phyloP scores from a whole-genome alignment of 352 stramenopile genomes.

The Phytophthora capsici region DNA sequence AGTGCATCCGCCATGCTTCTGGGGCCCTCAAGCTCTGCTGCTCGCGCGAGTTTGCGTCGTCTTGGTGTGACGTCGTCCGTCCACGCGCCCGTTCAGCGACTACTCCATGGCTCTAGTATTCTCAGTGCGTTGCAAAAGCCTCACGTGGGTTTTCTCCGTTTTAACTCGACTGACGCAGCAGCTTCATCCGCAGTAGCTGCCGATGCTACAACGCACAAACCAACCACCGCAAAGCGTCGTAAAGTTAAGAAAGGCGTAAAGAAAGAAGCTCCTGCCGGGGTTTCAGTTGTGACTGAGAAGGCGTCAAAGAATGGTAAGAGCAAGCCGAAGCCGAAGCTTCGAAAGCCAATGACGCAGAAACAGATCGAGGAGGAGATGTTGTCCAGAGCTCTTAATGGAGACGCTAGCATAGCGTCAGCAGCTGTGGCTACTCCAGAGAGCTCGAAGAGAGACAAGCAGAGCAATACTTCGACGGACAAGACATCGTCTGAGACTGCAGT shows the following conservation, averaged over 20 bases:
- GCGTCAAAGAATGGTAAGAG: constrained; percentile 10
- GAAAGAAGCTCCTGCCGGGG: constrained; percentile 15
- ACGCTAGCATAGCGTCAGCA: constrained; percentile 12
- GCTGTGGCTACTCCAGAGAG: background rate
- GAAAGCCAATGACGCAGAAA: constrained; percentile 36
- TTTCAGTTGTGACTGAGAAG: background rate
- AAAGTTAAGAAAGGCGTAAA: constrained; percentile 38
- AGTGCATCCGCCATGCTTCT: constrained; percentile 27
- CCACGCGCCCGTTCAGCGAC: background rate
- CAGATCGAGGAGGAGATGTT: constrained; percentile 49
- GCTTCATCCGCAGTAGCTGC: background rate
- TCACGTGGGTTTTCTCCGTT: constrained; percentile 4
- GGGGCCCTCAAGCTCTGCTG: constrained; percentile 13
- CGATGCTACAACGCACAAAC: constrained; percentile 17
- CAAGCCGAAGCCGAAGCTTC: constrained; percentile 19
- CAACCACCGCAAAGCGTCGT: constrained; percentile 38
- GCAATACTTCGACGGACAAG: background rate
- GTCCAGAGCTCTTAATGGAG: constrained; percentile 24
- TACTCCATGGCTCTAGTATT: background rate
- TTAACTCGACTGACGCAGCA: constrained; percentile 12
- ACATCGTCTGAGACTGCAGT: constrained; percentile 17
- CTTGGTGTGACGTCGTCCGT: constrained; percentile 11
- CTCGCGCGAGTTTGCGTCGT: constrained; percentile 20
- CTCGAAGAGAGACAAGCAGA: constrained; percentile 22
- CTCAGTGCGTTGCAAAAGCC: background rate